Evolutionary conservation across 179 eudicot genomes (phyloP).

Genomic region (Spinacia oleracea): DNA sequence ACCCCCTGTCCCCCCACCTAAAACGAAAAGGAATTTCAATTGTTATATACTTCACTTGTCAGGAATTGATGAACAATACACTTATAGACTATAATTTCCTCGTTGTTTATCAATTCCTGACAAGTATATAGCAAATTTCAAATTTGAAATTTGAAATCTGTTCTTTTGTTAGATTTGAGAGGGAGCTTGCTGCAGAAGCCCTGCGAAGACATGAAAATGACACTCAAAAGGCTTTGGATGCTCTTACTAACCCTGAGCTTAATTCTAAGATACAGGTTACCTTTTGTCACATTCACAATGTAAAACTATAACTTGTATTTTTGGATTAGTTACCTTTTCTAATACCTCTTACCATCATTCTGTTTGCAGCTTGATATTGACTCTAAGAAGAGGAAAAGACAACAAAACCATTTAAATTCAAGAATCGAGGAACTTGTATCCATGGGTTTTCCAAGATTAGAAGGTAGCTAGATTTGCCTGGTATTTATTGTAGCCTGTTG

Average conservation of each 20-base stretch:
- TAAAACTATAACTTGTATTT: not conserved
- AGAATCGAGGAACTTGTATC: slow-evolving; percentile 47
- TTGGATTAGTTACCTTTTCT: not conserved
- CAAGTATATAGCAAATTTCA: too few species aligned
- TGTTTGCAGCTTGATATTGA: slow-evolving; percentile 62
- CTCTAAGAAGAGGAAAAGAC: slow-evolving; percentile 67
- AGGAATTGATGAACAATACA: not conserved
- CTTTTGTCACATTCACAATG: not conserved
- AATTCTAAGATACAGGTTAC: slow-evolving; percentile 72
- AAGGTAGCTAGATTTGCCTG: slow-evolving; percentile 55
- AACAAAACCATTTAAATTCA: slow-evolving; percentile 35
- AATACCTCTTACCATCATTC: not conserved
- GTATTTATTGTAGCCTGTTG: not conserved
- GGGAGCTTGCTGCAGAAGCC: slow-evolving; percentile 86
- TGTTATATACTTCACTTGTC: not conserved
- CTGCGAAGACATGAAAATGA: slow-evolving; percentile 91
- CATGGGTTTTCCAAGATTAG: slow-evolving; percentile 68
- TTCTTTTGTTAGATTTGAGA: slow-evolving; percentile 59
- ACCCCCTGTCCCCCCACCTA: not conserved
- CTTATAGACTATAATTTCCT: not conserved
- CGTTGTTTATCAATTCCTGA: too few species aligned
- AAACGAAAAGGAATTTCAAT: not conserved
- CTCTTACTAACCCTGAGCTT: slow-evolving; percentile 72
- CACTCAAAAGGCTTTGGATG: slow-evolving; percentile 72
- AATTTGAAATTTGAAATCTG: not conserved